Conservation (phyloP, 441 rosid species). For the Populus hybrid region DNA sequence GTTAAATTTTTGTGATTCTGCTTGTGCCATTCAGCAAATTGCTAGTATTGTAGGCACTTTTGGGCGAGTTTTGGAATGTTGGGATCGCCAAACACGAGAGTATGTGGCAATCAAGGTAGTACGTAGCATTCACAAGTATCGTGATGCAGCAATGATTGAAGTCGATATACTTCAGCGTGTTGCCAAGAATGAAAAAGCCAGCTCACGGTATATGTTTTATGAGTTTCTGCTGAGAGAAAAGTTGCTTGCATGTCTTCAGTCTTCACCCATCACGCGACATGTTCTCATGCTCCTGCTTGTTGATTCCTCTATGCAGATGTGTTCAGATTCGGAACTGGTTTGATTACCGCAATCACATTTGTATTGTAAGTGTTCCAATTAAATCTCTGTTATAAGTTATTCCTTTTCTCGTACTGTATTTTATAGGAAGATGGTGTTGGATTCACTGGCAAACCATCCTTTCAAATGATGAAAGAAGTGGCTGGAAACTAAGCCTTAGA, state of each 20-base stretch:
- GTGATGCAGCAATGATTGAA: constrained; percentile 83
- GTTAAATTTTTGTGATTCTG: constrained; percentile 54
- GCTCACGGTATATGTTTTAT: constrained; percentile 50
- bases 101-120: constrained; percentile 79
- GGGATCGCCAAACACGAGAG: constrained; percentile 73
- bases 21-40: constrained; percentile 69
- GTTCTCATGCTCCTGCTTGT: constrained; percentile 17
- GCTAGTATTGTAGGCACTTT: constrained; percentile 94
- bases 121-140: constrained; percentile 65
- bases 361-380: constrained; percentile 62
- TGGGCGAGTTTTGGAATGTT: constrained; percentile 95
- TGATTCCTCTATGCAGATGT: constrained; percentile 51
- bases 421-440: not conserved
- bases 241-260: not conserved
- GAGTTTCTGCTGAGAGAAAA: constrained; percentile 23
- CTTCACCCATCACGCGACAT: not conserved
- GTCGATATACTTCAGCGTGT: constrained; percentile 66
- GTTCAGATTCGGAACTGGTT: constrained; percentile 78
- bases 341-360: constrained; percentile 76
- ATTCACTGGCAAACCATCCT: not conserved
- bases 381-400: constrained; percentile 6
- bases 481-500: not conserved
- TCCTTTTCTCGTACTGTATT: not conserved
- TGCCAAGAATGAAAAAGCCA: constrained; percentile 52
- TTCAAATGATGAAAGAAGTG: constrained; percentile 2